These are phyloP conservation scores for Pseudocohnilembus persalinus DNA, from an alignment of 169 alveolate genomes.

Conservation along the genomic window DNA sequence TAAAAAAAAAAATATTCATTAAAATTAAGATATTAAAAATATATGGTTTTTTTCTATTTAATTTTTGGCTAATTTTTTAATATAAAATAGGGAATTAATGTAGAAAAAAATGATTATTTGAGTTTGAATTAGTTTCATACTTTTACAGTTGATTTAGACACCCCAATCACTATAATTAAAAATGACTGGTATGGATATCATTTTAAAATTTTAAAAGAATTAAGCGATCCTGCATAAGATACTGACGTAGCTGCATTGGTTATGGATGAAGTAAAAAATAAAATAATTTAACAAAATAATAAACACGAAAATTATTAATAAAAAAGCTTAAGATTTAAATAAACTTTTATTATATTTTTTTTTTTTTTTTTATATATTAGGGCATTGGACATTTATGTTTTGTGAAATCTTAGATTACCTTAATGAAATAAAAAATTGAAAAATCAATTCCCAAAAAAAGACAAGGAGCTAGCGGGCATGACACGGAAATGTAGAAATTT, in stretches of 20 bases:
- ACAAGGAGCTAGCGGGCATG: constrained; percentile 18
- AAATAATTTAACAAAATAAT: neutral
- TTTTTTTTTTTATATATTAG: neutral
- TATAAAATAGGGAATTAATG: constrained; percentile 30
- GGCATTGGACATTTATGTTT: constrained; percentile 40
- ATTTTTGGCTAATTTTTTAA: too few relatives aligned
- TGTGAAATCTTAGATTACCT: constrained; percentile 22
- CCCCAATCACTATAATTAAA: constrained; percentile 25
- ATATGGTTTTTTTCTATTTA: too few relatives aligned
- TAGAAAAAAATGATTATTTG: constrained; percentile 30
- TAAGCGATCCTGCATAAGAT: constrained; percentile 9
- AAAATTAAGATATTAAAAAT: too few relatives aligned
- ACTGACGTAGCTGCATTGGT: constrained; percentile 38
- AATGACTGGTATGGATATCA: constrained; percentile 34
- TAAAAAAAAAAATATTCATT: too few relatives aligned
- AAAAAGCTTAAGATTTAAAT: too few relatives aligned
- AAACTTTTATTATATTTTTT: neutral
- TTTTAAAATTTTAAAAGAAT: constrained; percentile 31
- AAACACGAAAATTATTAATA: too few relatives aligned
- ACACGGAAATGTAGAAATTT: constrained; percentile 31
- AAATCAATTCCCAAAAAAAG: constrained; percentile 26
- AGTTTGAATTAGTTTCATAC: constrained; percentile 27
- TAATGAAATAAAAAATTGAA: constrained; percentile 28
- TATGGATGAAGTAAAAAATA: constrained; percentile 31
- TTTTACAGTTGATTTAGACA: constrained; percentile 23